Conservation (phyloP, 306 rosid genomes). For the Inga laurina region DNA sequence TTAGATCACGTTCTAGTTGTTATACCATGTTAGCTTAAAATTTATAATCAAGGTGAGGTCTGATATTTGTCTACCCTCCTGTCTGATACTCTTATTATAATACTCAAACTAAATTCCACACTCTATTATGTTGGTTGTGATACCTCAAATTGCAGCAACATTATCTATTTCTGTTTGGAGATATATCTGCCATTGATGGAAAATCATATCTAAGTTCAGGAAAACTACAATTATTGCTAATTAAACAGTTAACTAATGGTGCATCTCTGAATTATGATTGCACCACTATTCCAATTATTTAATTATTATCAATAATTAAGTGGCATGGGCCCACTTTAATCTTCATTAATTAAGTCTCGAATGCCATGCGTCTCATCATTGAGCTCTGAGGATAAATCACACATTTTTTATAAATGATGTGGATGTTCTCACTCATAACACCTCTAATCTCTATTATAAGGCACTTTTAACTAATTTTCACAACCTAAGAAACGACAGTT, state of each 20-base stretch:
- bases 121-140: background rate
- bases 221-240: background rate
- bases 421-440: conserved; percentile 1
- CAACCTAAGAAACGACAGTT: no score
- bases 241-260: conserved; percentile 8
- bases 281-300: conserved; percentile 25
- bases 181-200: background rate
- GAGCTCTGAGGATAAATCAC: conserved; percentile 34
- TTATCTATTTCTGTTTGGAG: background rate
- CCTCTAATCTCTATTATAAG: no score
- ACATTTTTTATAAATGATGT: conserved; percentile 25
- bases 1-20: background rate
- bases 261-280: conserved; percentile 30
- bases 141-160: conserved; percentile 3
- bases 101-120: background rate
- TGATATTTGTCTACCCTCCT: background rate
- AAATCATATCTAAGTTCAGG: background rate
- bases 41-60: background rate
- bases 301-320: conserved; percentile 37
- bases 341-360: conserved; percentile 40
- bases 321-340: conserved; percentile 29
- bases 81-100: background rate
- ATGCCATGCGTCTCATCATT: conserved; percentile 32
- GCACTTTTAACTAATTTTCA: no score
- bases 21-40: background rate